Evolutionary conservation across 139 green algal species (phyloP), one percentile per base, ranked within the genome.

Genomic region (Astrephomene gubernaculifera): DNA sequence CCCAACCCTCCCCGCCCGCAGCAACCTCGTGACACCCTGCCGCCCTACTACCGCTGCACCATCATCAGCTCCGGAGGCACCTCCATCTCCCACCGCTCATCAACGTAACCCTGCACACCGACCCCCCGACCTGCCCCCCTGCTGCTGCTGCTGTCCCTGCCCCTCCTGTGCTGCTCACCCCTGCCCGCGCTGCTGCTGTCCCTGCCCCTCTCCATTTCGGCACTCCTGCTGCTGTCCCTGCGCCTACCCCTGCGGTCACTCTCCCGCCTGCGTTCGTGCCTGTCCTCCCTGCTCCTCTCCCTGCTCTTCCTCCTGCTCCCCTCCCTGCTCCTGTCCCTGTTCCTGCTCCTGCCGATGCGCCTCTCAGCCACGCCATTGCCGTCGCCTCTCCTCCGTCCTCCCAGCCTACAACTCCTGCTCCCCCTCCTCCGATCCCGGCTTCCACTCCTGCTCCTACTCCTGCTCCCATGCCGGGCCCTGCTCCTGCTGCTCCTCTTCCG

Each of bases 71-170:
- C 70, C 24, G n/a, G 33, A 29, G 70, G 70, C 8, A 78, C 10
- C 70, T 78, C 43, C 41, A 78, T 35, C 39, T 78, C 24, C 70
- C 70, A 78, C 2, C 70, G 43, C 27, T 78, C 70, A 6, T 65
- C 57, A 17, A 57, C 61, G 29, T 3, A 9, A 27, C 57, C 57
- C 19, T 24, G 17, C 17, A 17, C 57, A 33, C 57, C 57, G 57
- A n/a, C n/a, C n/a, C n/a, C n/a, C n/a, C n/a, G n/a, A n/a, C n/a
- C n/a, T n/a, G n/a, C n/a, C n/a, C n/a, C n/a, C 49, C 49, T 12
- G 49, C 49, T 57, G 14, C 49, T 25, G 12, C 49, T 57, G 49
- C 49, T 17, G 49, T 17, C 17, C 14, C 49, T 57, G 17, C 49
- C 49, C 49, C 17, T 57, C 57, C 57, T 14, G 19, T 22, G 19